Percentiles rank a stretch among this genome's conserved stretches.
Evolutionary conservation across 2,329 filamentous ascomycete species (phyloP).

Genomic region (Teratosphaeria viscida): DNA sequence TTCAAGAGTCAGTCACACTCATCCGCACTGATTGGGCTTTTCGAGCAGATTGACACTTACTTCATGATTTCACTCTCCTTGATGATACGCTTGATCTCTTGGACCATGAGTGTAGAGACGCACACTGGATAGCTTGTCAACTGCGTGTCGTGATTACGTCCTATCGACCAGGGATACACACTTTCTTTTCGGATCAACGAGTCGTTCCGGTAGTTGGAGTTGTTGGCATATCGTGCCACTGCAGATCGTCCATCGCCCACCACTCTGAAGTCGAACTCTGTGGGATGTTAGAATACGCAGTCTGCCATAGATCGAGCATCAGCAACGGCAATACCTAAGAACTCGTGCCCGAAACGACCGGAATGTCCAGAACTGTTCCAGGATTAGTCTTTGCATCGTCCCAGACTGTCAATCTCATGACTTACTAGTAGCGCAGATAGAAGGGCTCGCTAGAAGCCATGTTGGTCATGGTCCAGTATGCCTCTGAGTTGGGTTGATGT

Average conservation of each 20-base stretch:
- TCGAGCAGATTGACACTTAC: slow-evolving; percentile 38
- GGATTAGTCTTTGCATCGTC: not conserved
- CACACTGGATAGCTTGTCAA: slow-evolving; percentile 57
- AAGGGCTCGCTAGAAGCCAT: slow-evolving; percentile 59
- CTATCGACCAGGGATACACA: slow-evolving; percentile 38
- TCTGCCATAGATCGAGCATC: not conserved
- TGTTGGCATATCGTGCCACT: slow-evolving; percentile 93
- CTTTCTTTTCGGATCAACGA: slow-evolving; percentile 99
- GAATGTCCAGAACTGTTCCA: slow-evolving; percentile 84
- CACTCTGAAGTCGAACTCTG: slow-evolving; percentile 93
- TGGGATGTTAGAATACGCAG: not conserved
- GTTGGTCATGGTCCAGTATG: slow-evolving; percentile 42
- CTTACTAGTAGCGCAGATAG: slow-evolving; percentile 96
- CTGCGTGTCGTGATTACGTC: not conserved
- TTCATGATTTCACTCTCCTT: slow-evolving; percentile 96
- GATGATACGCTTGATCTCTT: slow-evolving; percentile 95
- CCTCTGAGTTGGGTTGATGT: not conserved
- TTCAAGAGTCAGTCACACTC: slow-evolving; percentile 14
- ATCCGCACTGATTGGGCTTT: not conserved
- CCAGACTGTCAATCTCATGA: slow-evolving; percentile 2
- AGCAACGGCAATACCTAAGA: slow-evolving; percentile 59
- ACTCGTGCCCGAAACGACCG: slow-evolving; percentile 95
- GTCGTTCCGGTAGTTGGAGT: slow-evolving; percentile 98
- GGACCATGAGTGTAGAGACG: slow-evolving; percentile 78
- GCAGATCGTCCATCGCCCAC: slow-evolving; percentile 89